Percentiles rank a stretch among this genome's conserved stretches.
These are phyloP conservation scores for Botrytis byssoidea DNA, from an alignment of 2,329 filamentous ascomycete genomes.

Conservation along the genomic window DNA sequence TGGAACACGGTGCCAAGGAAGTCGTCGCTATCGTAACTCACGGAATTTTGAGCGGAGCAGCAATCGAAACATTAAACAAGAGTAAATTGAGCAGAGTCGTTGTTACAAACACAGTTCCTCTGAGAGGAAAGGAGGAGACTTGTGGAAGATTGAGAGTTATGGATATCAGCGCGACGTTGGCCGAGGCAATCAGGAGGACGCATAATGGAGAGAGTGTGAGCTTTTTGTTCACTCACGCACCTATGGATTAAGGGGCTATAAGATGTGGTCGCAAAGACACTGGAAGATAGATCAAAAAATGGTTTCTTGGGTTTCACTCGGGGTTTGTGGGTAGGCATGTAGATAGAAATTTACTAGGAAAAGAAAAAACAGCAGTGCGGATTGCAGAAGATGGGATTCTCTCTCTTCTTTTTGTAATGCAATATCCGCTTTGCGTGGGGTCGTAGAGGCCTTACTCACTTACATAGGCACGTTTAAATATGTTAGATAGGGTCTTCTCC, in stretches of 20 bases:
- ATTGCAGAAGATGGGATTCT: not conserved
- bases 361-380: not conserved
- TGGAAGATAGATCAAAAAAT: not conserved
- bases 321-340: too few relatives aligned
- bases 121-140: conserved; percentile 73
- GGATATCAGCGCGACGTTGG: conserved; percentile 81
- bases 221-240: conserved; percentile 67
- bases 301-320: not conserved
- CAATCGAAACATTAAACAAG: conserved; percentile 70
- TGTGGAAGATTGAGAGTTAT: conserved; percentile 85
- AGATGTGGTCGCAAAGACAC: not conserved
- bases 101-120: conserved; percentile 85
- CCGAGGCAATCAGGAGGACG: conserved; percentile 67
- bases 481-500: not conserved
- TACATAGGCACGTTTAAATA: not conserved
- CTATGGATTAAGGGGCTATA: conserved; percentile 43
- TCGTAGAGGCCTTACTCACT: not conserved
- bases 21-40: conserved; percentile 96
- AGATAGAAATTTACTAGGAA: not conserved
- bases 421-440: not conserved
- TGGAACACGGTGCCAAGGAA: conserved; percentile 80
- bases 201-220: conserved; percentile 68
- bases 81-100: conserved; percentile 76
- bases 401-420: not conserved
- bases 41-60: conserved; percentile 84